These are phyloP conservation scores for Lachancea meyersii DNA, from an alignment of 805 yeast genomes.

Conservation along the genomic window DNA sequence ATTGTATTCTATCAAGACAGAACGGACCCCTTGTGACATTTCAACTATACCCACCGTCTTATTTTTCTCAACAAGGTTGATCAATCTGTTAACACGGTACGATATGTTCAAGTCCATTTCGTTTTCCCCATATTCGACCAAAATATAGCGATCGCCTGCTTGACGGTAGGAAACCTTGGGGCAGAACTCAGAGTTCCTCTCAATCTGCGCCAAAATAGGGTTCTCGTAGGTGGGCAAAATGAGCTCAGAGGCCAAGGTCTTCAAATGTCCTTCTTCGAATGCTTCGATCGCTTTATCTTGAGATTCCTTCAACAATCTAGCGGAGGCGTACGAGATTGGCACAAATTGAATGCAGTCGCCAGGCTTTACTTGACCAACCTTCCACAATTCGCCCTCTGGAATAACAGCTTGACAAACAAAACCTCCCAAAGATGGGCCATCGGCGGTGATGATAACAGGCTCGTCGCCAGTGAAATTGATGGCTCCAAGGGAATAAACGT, in stretches of 20 bases:
- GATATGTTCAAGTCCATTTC: slow-evolving; percentile 76
- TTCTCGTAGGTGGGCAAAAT: slow-evolving; percentile 45
- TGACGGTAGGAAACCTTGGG: slow-evolving; percentile 85
- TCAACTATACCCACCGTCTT: slow-evolving; percentile 79
- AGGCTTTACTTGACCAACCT: slow-evolving; percentile 95
- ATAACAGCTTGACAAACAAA: slow-evolving; percentile 96
- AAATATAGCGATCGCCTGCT: slow-evolving; percentile 91
- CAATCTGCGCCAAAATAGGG: slow-evolving; percentile 59
- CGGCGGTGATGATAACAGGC: slow-evolving; percentile 94
- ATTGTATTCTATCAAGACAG: slow-evolving; percentile 83
- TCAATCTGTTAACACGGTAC: slow-evolving; percentile 79
- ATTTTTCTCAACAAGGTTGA: slow-evolving; percentile 59
- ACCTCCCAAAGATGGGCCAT: slow-evolving; percentile 97
- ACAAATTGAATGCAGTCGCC: slow-evolving; percentile 80
- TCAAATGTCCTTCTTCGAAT: slow-evolving; percentile 13
- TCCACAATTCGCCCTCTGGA: slow-evolving; percentile 95
- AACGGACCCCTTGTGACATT: slow-evolving; percentile 96
- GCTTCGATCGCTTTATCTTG: slow-evolving; percentile 52
- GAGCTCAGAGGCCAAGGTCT: slow-evolving; percentile 29
- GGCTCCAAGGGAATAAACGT: slow-evolving; percentile 93
- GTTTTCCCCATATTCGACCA: slow-evolving; percentile 91
- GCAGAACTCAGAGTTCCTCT: slow-evolving; percentile 42
- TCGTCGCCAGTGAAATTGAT: slow-evolving; percentile 98
- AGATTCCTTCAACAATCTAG: slow-evolving; percentile 52
- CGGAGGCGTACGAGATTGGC: slow-evolving; percentile 65